Evolutionary conservation across 2,329 filamentous ascomycete genomes (phyloP).

Genomic region (Apiospora koreana): DNA sequence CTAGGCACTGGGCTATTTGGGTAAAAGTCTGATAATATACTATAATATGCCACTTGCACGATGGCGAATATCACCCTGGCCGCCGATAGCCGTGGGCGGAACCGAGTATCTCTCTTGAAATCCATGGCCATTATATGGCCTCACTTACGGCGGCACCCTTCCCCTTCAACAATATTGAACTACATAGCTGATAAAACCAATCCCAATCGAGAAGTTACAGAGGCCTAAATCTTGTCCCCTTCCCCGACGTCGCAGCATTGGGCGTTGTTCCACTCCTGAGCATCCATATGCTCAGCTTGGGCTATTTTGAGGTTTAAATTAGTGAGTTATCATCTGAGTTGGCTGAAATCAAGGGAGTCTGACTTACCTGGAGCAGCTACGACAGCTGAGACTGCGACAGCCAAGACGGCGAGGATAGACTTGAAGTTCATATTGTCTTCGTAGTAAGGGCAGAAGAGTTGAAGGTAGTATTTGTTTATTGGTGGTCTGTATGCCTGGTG

Average conservation of each 20-base stretch:
- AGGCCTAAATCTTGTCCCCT: background rate
- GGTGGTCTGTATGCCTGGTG: background rate
- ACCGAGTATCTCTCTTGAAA: too few species aligned
- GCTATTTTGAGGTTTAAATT: background rate
- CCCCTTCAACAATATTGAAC: too few species aligned
- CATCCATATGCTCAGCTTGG: background rate
- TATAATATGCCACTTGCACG: too few species aligned
- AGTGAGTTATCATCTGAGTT: background rate
- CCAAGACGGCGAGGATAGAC: constrained; percentile 2
- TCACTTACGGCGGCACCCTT: too few species aligned
- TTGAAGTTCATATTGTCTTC: background rate
- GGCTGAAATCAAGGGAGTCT: background rate
- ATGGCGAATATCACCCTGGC: too few species aligned
- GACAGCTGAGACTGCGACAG: background rate
- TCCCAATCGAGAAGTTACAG: background rate
- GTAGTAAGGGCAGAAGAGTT: background rate
- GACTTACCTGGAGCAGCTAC: constrained; percentile 8
- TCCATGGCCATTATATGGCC: too few species aligned
- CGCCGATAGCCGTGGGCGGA: too few species aligned
- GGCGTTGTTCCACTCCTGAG: background rate
- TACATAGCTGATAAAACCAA: too few species aligned
- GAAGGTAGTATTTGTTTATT: too few species aligned
- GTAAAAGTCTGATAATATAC: too few species aligned
- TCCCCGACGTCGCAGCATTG: background rate
- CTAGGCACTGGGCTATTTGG: too few species aligned